These are phyloP conservation scores for Amylocystis lapponica DNA, from an alignment of 768 basidiomycete genomes.

Conservation along the genomic window DNA sequence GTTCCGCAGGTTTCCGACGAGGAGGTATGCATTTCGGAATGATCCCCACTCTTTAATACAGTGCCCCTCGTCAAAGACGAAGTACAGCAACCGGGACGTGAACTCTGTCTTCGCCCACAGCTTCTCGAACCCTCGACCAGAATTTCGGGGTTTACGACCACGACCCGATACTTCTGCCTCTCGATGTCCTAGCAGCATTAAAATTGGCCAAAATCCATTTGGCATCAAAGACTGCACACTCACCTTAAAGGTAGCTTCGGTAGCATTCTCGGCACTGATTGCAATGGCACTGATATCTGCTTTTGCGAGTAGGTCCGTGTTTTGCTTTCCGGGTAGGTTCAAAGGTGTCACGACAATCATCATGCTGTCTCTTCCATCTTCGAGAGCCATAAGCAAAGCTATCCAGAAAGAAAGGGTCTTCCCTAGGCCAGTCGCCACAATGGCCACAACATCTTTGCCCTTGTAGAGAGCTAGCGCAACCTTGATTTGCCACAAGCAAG, in stretches of 20 bases:
- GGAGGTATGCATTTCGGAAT: conserved; percentile 34
- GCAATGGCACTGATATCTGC: conserved; percentile 16
- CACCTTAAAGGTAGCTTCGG: conserved; percentile 17
- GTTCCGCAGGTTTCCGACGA: too few relatives aligned
- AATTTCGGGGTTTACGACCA: conserved; percentile 26
- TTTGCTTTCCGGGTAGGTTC: conserved; percentile 28
- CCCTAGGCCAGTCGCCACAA: conserved; percentile 13
- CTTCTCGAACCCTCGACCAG: conserved; percentile 16
- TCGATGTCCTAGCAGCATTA: conserved; percentile 24
- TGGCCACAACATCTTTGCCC: conserved; percentile 9
- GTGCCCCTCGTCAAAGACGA: conserved; percentile 36
- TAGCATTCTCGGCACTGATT: conserved; percentile 7
- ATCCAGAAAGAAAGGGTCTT: conserved; percentile 18
- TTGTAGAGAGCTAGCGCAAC: conserved; percentile 2
- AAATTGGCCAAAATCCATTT: too few relatives aligned
- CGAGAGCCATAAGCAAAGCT: conserved; percentile 12
- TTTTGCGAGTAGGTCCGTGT: conserved; percentile 10
- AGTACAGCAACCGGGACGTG: conserved; percentile 17
- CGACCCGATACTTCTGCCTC: conserved; percentile 17
- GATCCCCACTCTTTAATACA: conserved; percentile 34
- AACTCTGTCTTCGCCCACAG: conserved; percentile 20
- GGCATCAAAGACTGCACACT: too few relatives aligned
- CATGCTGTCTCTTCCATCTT: conserved; percentile 13
- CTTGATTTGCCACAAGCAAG: conserved; percentile 16
- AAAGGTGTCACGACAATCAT: conserved; percentile 26